Evolutionary conservation across 2,329 filamentous ascomycete genomes (phyloP).

Genomic region (Trichophyton schoenleinii): DNA sequence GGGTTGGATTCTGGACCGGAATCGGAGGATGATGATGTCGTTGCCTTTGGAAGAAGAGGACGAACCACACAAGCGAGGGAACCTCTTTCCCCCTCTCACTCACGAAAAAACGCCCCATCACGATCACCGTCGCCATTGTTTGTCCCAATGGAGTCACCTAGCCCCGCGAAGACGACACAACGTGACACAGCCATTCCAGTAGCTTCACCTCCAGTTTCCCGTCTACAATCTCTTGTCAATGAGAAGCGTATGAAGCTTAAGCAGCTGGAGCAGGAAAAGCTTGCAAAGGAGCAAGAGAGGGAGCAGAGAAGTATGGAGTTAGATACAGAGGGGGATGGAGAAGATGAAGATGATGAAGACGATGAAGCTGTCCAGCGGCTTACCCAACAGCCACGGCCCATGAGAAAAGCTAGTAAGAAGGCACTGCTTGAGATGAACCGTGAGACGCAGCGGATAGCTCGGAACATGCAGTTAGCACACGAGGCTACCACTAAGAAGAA

Average conservation of each 20-base stretch:
- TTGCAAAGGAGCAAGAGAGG: constrained; percentile 16
- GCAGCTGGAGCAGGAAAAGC: constrained; percentile 46
- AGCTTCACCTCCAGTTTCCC: constrained; percentile 36
- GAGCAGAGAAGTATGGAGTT: constrained; percentile 20
- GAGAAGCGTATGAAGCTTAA: constrained; percentile 60
- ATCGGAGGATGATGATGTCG: constrained; percentile 20
- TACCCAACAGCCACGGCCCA: constrained; percentile 47
- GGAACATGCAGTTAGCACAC: constrained; percentile 83
- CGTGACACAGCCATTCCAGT: not conserved
- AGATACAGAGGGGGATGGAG: constrained; percentile 26
- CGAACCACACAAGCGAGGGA: not conserved
- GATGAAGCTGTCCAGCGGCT: constrained; percentile 50
- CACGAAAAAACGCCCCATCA: constrained; percentile 13
- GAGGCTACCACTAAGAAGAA: constrained; percentile 86
- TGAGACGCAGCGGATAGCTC: constrained; percentile 80
- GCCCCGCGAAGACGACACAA: not conserved
- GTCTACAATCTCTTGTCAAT: constrained; percentile 59
- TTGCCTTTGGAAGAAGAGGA: constrained; percentile 20
- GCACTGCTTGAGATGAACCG: constrained; percentile 88
- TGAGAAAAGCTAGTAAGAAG: constrained; percentile 82
- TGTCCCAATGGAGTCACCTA: constrained; percentile 20
- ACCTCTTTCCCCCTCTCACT: not conserved
- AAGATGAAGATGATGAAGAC: constrained; percentile 48
- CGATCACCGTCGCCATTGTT: constrained; percentile 32
- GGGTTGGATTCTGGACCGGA: not conserved